phyloP scores from a whole-genome alignment of 352 stramenopile genomes.

The Hyaloperonospora brassicae region DNA sequence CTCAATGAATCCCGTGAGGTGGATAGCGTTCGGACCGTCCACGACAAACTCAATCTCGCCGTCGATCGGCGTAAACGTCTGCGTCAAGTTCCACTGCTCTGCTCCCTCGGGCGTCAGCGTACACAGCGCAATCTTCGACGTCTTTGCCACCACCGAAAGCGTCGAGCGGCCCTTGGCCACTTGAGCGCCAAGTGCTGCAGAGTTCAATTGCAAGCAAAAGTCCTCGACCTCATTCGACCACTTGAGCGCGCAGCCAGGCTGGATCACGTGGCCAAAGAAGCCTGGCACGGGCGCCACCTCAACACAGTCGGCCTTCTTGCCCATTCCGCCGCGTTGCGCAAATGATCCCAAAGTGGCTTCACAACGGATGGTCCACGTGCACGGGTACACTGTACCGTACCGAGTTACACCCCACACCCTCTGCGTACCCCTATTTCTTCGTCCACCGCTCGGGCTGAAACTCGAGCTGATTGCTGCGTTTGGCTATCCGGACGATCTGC shows the following conservation, averaged over 20 bases:
- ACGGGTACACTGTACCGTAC: constrained; percentile 3
- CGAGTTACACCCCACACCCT: neutral
- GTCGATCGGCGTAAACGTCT: constrained; percentile 73
- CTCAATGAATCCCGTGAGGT: constrained; percentile 77
- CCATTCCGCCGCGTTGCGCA: constrained; percentile 9
- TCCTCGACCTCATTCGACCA: constrained; percentile 71
- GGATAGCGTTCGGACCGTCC: constrained; percentile 68
- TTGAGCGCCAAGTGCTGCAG: constrained; percentile 53
- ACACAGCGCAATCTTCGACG: constrained; percentile 65
- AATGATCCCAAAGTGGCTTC: constrained; percentile 4
- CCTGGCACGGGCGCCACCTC: constrained; percentile 55
- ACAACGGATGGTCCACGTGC: constrained; percentile 4
- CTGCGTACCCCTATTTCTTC: neutral
- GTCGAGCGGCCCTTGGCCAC: constrained; percentile 56
- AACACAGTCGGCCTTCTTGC: constrained; percentile 16
- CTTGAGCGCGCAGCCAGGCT: constrained; percentile 53
- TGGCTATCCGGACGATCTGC: constrained; percentile 28
- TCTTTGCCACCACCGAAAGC: constrained; percentile 62
- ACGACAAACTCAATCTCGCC: constrained; percentile 60
- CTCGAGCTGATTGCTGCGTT: constrained; percentile 21
- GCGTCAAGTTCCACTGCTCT: constrained; percentile 70
- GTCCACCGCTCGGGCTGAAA: constrained; percentile 31
- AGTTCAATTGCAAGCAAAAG: constrained; percentile 70
- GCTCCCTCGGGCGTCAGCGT: constrained; percentile 49
- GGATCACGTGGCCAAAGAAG: constrained; percentile 72